These are phyloP conservation scores for Penicillium taxi DNA, from an alignment of 495 filamentous ascomycete species.

Conservation along the genomic window DNA sequence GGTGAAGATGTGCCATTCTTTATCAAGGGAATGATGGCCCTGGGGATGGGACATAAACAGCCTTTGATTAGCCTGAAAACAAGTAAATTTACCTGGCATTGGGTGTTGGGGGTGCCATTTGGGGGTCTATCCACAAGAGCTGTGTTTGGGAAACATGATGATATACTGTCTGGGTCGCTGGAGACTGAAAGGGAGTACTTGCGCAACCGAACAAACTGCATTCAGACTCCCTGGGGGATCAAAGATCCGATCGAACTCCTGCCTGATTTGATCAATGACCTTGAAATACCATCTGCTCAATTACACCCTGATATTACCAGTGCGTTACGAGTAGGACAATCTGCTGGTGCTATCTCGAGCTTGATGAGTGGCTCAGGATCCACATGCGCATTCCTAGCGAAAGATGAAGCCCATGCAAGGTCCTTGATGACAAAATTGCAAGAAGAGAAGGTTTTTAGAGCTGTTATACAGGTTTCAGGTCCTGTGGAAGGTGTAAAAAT, in stretches of 20 bases:
- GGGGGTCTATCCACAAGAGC: constrained; percentile 5
- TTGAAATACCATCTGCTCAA: constrained; percentile 1
- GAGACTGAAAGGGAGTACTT: not conserved
- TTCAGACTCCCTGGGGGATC: constrained; percentile 2
- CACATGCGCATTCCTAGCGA: constrained; percentile 6
- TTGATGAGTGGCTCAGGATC: constrained; percentile 8
- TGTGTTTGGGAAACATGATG: constrained; percentile 5
- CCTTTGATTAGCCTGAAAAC: constrained; percentile 1
- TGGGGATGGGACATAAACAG: constrained; percentile 5
- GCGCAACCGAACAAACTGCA: not conserved
- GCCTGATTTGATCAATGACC: constrained; percentile 2
- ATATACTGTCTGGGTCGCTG: not conserved
- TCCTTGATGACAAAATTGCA: not conserved
- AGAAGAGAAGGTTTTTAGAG: constrained; percentile 1
- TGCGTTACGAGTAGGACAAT: not conserved
- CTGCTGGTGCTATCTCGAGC: not conserved
- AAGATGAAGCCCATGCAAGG: constrained; percentile 2
- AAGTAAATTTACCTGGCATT: constrained; percentile 1
- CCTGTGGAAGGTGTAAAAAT: constrained; percentile 4
- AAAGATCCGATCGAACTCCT: not conserved
- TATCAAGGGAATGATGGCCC: constrained; percentile 5
- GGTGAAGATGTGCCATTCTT: constrained; percentile 10
- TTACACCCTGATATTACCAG: constrained; percentile 3
- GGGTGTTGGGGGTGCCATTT: constrained; percentile 3
- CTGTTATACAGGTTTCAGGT: not conserved